Evolutionary conservation across 192 early-diverging fungal species (phyloP), one percentile per base, ranked within the genome.

Genomic region (Linnemannia elongata): DNA sequence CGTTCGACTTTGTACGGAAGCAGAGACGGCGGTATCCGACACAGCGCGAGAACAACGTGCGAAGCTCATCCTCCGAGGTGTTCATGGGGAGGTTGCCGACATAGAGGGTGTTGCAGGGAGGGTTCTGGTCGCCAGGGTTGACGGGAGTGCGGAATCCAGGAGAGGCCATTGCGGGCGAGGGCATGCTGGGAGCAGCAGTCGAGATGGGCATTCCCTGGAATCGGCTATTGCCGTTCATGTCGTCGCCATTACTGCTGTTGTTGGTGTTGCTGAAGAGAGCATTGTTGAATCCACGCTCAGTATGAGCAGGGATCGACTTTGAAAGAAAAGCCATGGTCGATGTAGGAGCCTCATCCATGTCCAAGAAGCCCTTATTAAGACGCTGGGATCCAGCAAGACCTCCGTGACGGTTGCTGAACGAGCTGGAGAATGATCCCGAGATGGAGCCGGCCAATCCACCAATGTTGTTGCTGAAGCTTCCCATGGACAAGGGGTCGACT

Each of bases 61-160:
- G 92, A 73, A 99, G 92, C 89, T 99, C 98, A 20, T 97, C 96
- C 88, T 98, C 97, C 36, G 89, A 93, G 30, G 97, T 96, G 80
- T 97, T 94, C 74, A 92, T 91, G 18, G 98, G 97, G 39, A 99
- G 89, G 88, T 99, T 99, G 41, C 98, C 98, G 38, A 99, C 97
- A 81, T 99, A 99, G n/a, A 99, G 90, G 7, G 98, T 99, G 88
- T 99, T 99, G 92, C 98, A 99, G 3, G 98, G 98, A 54, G 97
- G 98, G 87, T 99, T 99, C 88, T 98, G 97, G 89, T 99, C 97
- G 47, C 91, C 92, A 27, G 90, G 77, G 79, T 93, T 96, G 82
- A 84, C 90, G 76, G 92, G 89, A 15, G 85, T 81, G 54, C 90
- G 89, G 79, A 89, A 91, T 88, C 89, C 80, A 83, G 76, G 91